These are phyloP conservation scores for Salix brachista DNA, from an alignment of 345 rosid genomes.

Conservation along the genomic window DNA sequence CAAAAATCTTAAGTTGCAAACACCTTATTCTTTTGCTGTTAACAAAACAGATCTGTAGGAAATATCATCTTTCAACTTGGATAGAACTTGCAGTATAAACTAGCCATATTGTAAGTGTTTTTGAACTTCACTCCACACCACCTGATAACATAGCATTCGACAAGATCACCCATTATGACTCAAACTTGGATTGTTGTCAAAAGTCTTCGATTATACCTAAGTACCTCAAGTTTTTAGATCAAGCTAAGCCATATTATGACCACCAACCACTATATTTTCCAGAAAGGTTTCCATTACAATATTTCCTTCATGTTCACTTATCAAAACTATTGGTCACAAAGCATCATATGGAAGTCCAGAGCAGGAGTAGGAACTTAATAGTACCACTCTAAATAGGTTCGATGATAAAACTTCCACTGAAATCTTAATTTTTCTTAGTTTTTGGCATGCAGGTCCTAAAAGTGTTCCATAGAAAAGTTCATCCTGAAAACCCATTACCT, in stretches of 20 bases:
- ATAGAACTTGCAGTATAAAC: conserved; percentile 3
- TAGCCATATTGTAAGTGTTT: not conserved
- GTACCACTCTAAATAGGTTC: not conserved
- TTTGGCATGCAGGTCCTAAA: conserved; percentile 58
- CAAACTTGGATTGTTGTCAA: not conserved
- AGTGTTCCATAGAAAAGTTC: conserved; percentile 65
- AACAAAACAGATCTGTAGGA: not conserved
- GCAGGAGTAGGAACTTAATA: not conserved
- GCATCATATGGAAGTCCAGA: not conserved
- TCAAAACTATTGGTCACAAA: not conserved
- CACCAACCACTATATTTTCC: not conserved
- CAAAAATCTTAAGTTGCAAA: not conserved
- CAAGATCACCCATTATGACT: not conserved
- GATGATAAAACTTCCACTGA: not conserved
- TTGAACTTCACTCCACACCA: not conserved
- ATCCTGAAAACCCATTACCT: conserved; percentile 53
- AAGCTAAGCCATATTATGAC: not conserved
- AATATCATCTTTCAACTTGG: not conserved
- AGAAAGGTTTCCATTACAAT: not conserved
- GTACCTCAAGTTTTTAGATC: not conserved
- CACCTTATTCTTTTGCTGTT: not conserved
- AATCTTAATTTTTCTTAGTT: conserved; percentile 5
- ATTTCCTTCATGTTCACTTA: not conserved
- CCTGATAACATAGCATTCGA: not conserved
- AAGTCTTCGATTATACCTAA: not conserved